These are phyloP conservation scores for Arthroderma sp. DNA, from an alignment of 2,329 filamentous ascomycete species.

Conservation along the genomic window DNA sequence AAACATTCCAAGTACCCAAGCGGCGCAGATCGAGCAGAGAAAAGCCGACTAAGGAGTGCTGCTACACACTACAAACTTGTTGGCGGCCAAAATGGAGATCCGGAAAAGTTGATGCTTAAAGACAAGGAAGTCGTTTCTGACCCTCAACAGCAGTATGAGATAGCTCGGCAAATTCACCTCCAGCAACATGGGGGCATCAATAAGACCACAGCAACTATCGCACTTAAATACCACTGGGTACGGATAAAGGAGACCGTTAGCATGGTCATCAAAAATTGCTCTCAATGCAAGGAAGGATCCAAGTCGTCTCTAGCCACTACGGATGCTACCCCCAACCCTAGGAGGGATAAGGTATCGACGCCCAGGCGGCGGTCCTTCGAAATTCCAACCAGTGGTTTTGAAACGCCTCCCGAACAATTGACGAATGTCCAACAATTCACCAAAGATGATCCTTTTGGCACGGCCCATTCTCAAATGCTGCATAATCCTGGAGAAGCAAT, in stretches of 20 bases:
- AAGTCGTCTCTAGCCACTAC: slow-evolving; percentile 36
- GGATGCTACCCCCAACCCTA: slow-evolving; percentile 10
- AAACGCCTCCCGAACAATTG: slow-evolving; percentile 10
- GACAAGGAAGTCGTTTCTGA: slow-evolving; percentile 95
- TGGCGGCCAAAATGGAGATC: slow-evolving; percentile 34
- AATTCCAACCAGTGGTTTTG: slow-evolving; percentile 8
- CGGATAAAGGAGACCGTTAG: slow-evolving; percentile 96
- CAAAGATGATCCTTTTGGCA: slow-evolving; percentile 21
- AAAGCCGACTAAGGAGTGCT: slow-evolving; percentile 82
- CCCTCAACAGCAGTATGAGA: slow-evolving; percentile 77
- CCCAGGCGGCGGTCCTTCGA: slow-evolving; percentile 7
- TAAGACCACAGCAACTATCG: slow-evolving; percentile 89
- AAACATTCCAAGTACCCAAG: slow-evolving; percentile 88
- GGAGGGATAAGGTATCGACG: slow-evolving; percentile 10
- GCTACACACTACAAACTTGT: slow-evolving; percentile 87
- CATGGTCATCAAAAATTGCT: slow-evolving; percentile 83
- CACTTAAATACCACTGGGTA: slow-evolving; percentile 93
- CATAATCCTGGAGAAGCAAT: slow-evolving; percentile 26
- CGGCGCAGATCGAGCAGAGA: slow-evolving; percentile 87
- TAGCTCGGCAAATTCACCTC: slow-evolving; percentile 64
- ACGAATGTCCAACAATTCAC: slow-evolving; percentile 10
- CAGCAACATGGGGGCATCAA: slow-evolving; percentile 84
- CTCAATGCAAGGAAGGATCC: slow-evolving; percentile 70
- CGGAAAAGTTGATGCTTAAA: slow-evolving; percentile 83
- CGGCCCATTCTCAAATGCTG: slow-evolving; percentile 20